phyloP scores from a whole-genome alignment of 164 flowering plant species.

The Umbellularia californica region DNA sequence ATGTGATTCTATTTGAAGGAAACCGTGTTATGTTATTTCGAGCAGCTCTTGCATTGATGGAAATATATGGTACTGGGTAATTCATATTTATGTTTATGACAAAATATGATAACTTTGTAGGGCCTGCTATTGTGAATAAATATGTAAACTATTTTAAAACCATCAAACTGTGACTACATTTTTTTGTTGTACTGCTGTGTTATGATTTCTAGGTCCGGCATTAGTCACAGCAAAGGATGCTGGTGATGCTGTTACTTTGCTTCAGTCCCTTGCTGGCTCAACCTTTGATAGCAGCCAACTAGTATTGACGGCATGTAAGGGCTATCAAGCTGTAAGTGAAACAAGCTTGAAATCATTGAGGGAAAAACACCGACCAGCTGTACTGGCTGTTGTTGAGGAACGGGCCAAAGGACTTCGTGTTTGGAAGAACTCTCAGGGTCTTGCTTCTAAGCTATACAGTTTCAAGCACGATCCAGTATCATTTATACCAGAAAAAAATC shows the following conservation, averaged over 20 bases:
- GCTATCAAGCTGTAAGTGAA: conserved; percentile 79
- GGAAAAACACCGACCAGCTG: conserved; percentile 73
- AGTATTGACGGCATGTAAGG: conserved; percentile 97
- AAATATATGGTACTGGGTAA: conserved; percentile 83
- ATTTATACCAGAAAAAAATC: conserved; percentile 34
- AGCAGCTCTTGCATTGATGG: conserved; percentile 95
- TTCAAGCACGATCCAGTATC: conserved; percentile 72
- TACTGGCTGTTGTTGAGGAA: conserved; percentile 63
- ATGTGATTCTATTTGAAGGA: conserved; percentile 95
- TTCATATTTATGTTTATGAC: conserved; percentile 11
- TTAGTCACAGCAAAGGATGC: conserved; percentile 96
- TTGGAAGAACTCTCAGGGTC: conserved; percentile 68
- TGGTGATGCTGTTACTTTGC: conserved; percentile 94
- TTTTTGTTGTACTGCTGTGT: neutral
- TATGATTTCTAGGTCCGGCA: conserved; percentile 71
- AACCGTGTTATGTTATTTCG: conserved; percentile 92
- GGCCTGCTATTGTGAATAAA: too few relatives aligned
- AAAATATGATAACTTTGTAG: too few relatives aligned
- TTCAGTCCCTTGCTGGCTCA: conserved; percentile 93
- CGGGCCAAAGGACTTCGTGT: conserved; percentile 67
- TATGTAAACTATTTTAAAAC: too few relatives aligned
- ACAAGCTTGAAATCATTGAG: conserved; percentile 60
- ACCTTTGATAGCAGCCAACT: conserved; percentile 99
- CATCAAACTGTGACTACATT: too few relatives aligned
- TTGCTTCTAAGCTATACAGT: conserved; percentile 73